Evolutionary conservation across 2,329 filamentous ascomycete species (phyloP).

Genomic region (Xylaria sp.): DNA sequence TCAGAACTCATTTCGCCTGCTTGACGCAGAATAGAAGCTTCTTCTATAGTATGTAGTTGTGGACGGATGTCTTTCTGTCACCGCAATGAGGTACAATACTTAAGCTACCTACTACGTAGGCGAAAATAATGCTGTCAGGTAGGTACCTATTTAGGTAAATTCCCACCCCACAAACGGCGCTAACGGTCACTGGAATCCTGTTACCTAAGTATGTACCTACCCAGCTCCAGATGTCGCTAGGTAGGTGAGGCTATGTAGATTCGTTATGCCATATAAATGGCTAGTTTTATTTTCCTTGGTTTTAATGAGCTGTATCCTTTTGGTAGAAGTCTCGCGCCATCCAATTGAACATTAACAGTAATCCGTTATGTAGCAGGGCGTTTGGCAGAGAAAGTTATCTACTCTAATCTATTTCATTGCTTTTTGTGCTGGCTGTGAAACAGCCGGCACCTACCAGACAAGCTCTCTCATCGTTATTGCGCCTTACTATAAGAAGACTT

Average conservation of each 20-base stretch:
- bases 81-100: not conserved
- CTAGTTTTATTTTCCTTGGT: not conserved
- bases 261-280: not conserved
- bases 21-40: not conserved
- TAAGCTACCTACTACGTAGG: not conserved
- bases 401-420: slow-evolving; percentile 3
- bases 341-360: not conserved
- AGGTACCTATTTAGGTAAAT: not conserved
- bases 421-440: not conserved
- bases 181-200: not conserved
- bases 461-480: not conserved
- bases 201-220: not conserved
- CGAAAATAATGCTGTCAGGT: not conserved
- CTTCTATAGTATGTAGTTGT: not conserved
- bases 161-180: not conserved
- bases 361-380: not conserved
- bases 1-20: slow-evolving; percentile 50
- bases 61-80: not conserved
- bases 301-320: not conserved
- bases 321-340: not conserved
- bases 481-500: slow-evolving; percentile 80
- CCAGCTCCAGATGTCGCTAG: too few species aligned
- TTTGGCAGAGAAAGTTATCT: slow-evolving; percentile 11
- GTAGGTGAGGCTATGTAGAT: too few species aligned
- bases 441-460: not conserved